Base-by-base conservation (phyloP, 768 basidiomycete species). In the Pulveroboletus sp. region DNA sequence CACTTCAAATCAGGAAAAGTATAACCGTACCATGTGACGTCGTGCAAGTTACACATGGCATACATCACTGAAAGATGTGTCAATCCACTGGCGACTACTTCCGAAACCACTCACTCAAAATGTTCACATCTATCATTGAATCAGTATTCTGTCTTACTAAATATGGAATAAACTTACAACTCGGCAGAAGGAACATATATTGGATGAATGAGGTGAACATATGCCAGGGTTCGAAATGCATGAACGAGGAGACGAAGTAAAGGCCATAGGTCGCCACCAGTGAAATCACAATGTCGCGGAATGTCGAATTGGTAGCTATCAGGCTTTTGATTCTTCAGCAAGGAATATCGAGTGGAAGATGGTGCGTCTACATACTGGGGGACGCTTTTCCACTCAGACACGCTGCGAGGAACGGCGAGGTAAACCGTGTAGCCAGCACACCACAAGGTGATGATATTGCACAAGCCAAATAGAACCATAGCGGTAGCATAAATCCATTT, bases 211-310 rank as follows among this genome's bases (percentile, higher is more conserved):
- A 90, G 12, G 94, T 95, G 69, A 97, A 79, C 82, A 97, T 88
- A 76, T 97, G 94, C 92, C 93, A 95, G 1, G 93, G 94, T 65
- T 98, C 94, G 31, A 92, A 69, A 59, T 94, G 90, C 71, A 98
- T 82, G 67, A 95, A 71, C 8, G 88, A 91, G 51, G 85, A 79
- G 61, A 95, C 69, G 62, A 96, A 77, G 76, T 92, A 98, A 54
- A 93, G 76, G 66, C 86, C 78, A 71, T 88, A 86, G 50, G 92
- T 84, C 60, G 83, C 78, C 55, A 82, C 70, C 49, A 94, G 73
- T 43, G 87, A 90, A 50, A 89, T 82, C 36, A 88, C 81, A 63
- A 96, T 93, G 58, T 93, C 86, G 53, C 86, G 82, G 63, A 94
- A 80, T 2, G 89, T 81, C 53, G 73, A 68, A 58, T 86, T 89